These are phyloP conservation scores for Halocafeteria seosinensis DNA, from an alignment of 108 stramenopile species.

Conservation along the genomic window DNA sequence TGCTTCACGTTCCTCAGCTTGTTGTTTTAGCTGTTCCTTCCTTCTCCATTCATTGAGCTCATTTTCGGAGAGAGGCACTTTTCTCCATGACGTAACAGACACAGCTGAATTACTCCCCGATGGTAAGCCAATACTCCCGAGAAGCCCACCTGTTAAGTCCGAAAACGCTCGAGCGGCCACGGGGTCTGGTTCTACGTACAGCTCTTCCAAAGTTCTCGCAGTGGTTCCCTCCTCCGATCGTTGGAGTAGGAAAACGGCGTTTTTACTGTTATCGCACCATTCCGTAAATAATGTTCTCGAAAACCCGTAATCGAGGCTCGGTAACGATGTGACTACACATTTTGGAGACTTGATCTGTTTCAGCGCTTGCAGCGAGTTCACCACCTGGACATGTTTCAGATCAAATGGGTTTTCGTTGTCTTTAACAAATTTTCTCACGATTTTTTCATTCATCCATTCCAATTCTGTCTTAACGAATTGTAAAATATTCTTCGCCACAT, in stretches of 20 bases:
- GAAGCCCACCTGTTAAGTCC: too few relatives aligned
- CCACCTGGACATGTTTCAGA: constrained; percentile 18
- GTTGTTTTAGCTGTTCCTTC: too few relatives aligned
- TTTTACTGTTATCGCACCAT: background rate
- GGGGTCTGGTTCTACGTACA: too few relatives aligned
- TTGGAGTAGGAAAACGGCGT: background rate
- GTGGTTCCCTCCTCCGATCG: background rate
- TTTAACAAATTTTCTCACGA: constrained; percentile 17
- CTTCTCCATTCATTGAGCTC: too few relatives aligned
- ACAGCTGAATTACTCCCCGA: too few relatives aligned
- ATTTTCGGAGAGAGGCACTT: too few relatives aligned
- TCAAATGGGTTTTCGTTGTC: constrained; percentile 18
- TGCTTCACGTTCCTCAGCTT: too few relatives aligned
- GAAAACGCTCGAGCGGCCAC: too few relatives aligned
- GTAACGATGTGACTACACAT: background rate
- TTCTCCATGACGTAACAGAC: too few relatives aligned
- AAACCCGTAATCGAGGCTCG: background rate
- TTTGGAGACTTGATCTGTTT: background rate
- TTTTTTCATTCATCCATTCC: constrained; percentile 23
- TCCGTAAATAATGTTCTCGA: background rate
- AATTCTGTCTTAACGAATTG: background rate
- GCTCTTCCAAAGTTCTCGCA: background rate
- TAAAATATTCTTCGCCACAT: background rate
- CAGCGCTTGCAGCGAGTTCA: constrained; percentile 14
- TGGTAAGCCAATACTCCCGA: too few relatives aligned